Conservation (phyloP, 176 grass and related monocot genomes). For the Cymbopogon citratus region DNA sequence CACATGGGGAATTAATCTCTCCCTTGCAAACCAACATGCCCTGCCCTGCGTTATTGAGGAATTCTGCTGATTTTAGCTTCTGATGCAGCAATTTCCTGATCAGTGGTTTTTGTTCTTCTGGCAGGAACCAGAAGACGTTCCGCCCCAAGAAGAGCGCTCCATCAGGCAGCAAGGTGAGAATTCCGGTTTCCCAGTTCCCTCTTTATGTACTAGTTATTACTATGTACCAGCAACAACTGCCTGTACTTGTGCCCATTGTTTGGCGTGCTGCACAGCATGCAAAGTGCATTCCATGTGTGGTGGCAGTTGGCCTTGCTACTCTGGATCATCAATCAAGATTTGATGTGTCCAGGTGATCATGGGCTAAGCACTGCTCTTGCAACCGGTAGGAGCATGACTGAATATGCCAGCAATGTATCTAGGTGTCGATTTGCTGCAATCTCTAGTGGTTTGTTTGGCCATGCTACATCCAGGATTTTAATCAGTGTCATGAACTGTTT, state of each 20-base stretch:
- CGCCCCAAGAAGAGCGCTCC: too few species aligned
- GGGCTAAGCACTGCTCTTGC: background rate
- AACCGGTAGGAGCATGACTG: background rate
- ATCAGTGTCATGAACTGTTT: background rate
- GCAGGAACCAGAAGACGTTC: too few species aligned
- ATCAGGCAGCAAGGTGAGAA: conserved; percentile 45
- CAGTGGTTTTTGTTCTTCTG: too few species aligned
- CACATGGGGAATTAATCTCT: too few species aligned
- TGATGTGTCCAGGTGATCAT: background rate
- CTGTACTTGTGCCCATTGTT: background rate
- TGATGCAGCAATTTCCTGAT: too few species aligned
- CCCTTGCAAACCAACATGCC: too few species aligned
- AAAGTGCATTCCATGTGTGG: background rate
- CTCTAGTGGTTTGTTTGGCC: background rate
- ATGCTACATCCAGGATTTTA: background rate
- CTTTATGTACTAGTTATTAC: background rate
- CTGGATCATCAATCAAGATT: background rate
- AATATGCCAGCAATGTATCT: background rate
- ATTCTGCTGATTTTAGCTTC: too few species aligned
- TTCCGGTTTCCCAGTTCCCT: background rate
- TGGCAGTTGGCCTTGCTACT: background rate
- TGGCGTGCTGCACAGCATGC: background rate
- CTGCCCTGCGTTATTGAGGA: too few species aligned
- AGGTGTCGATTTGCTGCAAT: background rate
- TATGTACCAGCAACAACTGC: background rate